These are phyloP conservation scores for Hanseniaspora meyeri DNA, from an alignment of 805 yeast species.

Conservation along the genomic window DNA sequence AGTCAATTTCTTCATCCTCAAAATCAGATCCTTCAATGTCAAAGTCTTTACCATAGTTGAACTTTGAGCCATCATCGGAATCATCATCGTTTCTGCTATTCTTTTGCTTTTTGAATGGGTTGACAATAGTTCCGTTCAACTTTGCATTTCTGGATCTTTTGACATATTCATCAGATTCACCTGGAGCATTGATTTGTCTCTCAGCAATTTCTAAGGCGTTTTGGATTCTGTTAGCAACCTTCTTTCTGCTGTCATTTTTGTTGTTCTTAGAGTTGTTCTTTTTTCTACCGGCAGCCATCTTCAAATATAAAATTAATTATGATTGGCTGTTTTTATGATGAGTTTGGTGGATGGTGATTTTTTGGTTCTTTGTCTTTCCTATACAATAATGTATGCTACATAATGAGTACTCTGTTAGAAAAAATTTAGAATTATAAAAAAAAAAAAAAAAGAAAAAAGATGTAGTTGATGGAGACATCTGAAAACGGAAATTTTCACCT, in stretches of 20 bases:
- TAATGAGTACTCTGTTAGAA: background rate
- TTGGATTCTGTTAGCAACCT: constrained; percentile 28
- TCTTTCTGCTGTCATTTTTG: constrained; percentile 7
- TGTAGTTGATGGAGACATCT: background rate
- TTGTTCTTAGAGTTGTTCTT: constrained; percentile 8
- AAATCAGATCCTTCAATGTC: constrained; percentile 28
- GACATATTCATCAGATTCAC: constrained; percentile 25
- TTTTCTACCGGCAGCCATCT: background rate
- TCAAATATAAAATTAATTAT: background rate
- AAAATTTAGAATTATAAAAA: background rate
- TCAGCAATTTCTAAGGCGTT: constrained; percentile 43
- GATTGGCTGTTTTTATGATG: background rate
- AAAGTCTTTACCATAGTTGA: constrained; percentile 19
- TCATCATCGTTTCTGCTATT: constrained; percentile 16
- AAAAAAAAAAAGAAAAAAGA: background rate
- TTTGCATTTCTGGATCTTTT: constrained; percentile 23
- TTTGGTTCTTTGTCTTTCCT: background rate
- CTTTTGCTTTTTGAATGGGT: constrained; percentile 24
- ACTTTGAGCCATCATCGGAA: constrained; percentile 7
- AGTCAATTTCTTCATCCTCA: constrained; percentile 59
- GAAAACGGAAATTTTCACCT: background rate
- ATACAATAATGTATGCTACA: too few species aligned
- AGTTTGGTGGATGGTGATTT: background rate
- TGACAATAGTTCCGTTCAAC: constrained; percentile 30
- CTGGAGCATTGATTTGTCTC: constrained; percentile 28